These are phyloP conservation scores for Coemansia pectinata DNA, from an alignment of 192 early-diverging fungal genomes.

Conservation along the genomic window DNA sequence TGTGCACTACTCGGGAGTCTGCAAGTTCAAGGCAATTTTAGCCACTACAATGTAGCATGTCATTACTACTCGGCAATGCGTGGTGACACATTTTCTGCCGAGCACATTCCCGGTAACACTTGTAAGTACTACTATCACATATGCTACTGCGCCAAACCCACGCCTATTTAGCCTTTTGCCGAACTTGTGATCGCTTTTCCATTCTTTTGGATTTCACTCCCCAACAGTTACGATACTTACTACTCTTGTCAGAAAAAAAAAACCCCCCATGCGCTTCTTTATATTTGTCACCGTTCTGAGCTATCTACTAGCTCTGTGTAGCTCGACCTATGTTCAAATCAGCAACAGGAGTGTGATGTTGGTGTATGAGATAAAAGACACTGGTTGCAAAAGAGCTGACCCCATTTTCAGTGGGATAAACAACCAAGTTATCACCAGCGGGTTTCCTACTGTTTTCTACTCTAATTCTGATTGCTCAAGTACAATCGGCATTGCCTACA, in stretches of 20 bases:
- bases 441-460: not conserved
- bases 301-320: not conserved
- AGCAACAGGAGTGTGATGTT: not conserved
- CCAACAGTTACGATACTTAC: no score
- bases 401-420: not conserved
- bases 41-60: no score
- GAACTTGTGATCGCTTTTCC: no score
- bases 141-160: no score
- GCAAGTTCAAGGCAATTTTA: no score
- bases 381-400: not conserved
- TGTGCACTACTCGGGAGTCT: no score
- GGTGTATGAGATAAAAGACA: not conserved
- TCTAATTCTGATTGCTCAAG: not conserved
- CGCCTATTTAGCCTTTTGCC: no score
- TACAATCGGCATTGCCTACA: not conserved
- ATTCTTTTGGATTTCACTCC: no score
- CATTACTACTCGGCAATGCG: no score
- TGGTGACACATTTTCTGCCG: no score
- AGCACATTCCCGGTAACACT: no score
- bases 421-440: not conserved
- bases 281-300: not conserved
- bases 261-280: not conserved
- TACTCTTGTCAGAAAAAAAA: not conserved
- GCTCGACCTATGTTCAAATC: not conserved
- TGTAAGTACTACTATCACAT: no score